Percentiles rank a stretch among this genome's conserved stretches.
Conservation (phyloP, 2,329 filamentous ascomycete species). For the Colletotrichum horii region DNA sequence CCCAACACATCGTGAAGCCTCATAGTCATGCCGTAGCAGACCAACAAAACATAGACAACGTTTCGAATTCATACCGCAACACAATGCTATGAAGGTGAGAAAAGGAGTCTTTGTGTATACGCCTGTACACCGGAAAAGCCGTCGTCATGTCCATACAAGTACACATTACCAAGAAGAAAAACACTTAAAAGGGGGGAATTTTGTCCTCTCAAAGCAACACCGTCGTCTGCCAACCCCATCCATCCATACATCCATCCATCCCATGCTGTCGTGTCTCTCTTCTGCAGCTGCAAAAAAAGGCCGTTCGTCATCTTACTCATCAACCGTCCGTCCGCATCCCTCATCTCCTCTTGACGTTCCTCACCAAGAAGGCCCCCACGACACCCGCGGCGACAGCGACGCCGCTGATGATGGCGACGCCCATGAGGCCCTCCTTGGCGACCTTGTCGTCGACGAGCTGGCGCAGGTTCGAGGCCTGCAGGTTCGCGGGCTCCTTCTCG, state of each 20-base stretch:
- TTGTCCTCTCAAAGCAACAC: neutral
- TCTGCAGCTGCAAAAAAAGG: neutral
- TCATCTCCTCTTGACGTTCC: slow-evolving; percentile 69
- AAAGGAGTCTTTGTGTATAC: slow-evolving; percentile 7
- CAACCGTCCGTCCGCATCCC: neutral
- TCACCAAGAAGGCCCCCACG: slow-evolving; percentile 85
- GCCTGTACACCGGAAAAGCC: slow-evolving; percentile 16
- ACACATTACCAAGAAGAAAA: slow-evolving; percentile 11
- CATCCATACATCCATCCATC: neutral
- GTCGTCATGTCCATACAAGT: slow-evolving; percentile 17
- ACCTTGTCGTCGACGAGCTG: slow-evolving; percentile 95
- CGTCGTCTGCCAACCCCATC: neutral
- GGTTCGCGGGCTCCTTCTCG: slow-evolving; percentile 88
- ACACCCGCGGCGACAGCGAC: slow-evolving; percentile 93
- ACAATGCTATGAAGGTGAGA: neutral
- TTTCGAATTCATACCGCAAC: neutral
- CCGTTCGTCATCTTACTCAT: neutral
- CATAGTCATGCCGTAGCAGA: neutral
- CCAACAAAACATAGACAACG: neutral
- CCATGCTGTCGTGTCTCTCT: neutral
- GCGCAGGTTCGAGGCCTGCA: slow-evolving; percentile 87
- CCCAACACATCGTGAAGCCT: neutral
- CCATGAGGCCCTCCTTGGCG: slow-evolving; percentile 89
- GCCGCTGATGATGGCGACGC: slow-evolving; percentile 93
- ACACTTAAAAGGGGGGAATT: neutral